phyloP scores from a whole-genome alignment of 345 rosid genomes.

The Trapa incisa region DNA sequence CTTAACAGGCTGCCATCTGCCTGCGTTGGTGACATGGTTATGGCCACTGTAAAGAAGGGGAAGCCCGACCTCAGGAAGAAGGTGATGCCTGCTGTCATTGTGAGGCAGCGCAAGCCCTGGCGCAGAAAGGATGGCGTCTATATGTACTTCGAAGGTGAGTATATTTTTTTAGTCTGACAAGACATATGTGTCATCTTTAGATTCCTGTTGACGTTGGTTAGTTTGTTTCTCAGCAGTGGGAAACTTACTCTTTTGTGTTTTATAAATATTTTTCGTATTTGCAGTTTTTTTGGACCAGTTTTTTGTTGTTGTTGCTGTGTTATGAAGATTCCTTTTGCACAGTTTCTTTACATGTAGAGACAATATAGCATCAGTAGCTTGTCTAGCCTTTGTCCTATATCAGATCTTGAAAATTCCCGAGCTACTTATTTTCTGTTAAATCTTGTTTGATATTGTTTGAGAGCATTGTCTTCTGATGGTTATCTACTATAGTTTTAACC shows the following conservation, averaged over 20 bases:
- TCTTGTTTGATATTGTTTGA: background rate
- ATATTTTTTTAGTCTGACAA: too few species aligned
- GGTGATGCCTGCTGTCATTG: slow-evolving; percentile 94
- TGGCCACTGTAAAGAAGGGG: slow-evolving; percentile 97
- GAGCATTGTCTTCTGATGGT: background rate
- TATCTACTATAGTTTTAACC: background rate
- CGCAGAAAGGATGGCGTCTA: slow-evolving; percentile 97
- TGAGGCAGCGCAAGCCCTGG: slow-evolving; percentile 92
- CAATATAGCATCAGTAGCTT: background rate
- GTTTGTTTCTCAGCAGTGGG: background rate
- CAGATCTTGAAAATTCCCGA: background rate
- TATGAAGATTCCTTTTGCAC: background rate
- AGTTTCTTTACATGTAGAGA: background rate
- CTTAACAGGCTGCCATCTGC: slow-evolving; percentile 85
- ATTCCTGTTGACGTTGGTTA: background rate
- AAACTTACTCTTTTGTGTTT: background rate
- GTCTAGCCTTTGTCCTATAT: background rate
- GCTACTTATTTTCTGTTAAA: too few species aligned
- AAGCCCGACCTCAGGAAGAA: slow-evolving; percentile 91
- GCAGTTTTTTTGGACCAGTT: background rate
- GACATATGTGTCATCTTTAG: background rate
- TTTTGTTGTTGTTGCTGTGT: background rate
- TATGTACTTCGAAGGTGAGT: slow-evolving; percentile 91
- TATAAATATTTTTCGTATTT: background rate
- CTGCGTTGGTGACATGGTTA: slow-evolving; percentile 94